A percentile compares a stretch with the other conserved stretches of the same genome.
Evolutionary conservation across 768 basidiomycete species (phyloP).

Genomic region (Tulasnella sp.): DNA sequence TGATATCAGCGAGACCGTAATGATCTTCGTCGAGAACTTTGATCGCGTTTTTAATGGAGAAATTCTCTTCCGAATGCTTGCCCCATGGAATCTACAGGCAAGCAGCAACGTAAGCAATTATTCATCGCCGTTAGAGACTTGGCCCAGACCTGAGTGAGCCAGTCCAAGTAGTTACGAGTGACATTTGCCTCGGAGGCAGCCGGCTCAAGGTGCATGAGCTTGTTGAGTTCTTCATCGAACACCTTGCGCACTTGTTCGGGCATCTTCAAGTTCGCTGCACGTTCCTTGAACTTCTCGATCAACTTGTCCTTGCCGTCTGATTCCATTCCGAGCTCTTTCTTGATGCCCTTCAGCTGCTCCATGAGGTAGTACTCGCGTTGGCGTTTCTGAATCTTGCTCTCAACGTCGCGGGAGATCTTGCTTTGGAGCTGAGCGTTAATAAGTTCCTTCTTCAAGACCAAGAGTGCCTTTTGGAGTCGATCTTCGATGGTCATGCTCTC

Average conservation of each 20-base stretch:
- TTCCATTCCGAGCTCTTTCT: conserved; percentile 95
- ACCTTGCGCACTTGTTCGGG: conserved; percentile 86
- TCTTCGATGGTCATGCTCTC: conserved; percentile 85
- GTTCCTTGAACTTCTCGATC: conserved; percentile 86
- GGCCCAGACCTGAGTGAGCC: conserved; percentile 68
- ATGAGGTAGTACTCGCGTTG: conserved; percentile 94
- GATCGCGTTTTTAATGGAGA: conserved; percentile 76
- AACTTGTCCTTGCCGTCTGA: conserved; percentile 92
- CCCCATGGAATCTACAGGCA: conserved; percentile 88
- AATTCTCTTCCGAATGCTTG: conserved; percentile 88
- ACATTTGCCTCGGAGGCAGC: conserved; percentile 91
- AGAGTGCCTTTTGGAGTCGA: conserved; percentile 79
- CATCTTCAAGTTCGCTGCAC: conserved; percentile 79
- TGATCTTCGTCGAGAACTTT: conserved; percentile 90
- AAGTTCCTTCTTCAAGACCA: conserved; percentile 95
- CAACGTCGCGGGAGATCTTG: conserved; percentile 89
- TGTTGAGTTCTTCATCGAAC: conserved; percentile 92
- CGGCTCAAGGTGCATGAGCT: conserved; percentile 84
- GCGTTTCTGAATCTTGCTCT: conserved; percentile 89
- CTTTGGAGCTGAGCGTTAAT: conserved; percentile 94
- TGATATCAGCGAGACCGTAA: conserved; percentile 88
- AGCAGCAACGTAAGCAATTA: background rate
- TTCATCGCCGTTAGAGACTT: background rate
- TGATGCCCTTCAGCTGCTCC: conserved; percentile 95
- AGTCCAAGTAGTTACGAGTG: conserved; percentile 90